These are phyloP conservation scores for Ilex asprella DNA, from an alignment of 257 asterid species.

Conservation along the genomic window DNA sequence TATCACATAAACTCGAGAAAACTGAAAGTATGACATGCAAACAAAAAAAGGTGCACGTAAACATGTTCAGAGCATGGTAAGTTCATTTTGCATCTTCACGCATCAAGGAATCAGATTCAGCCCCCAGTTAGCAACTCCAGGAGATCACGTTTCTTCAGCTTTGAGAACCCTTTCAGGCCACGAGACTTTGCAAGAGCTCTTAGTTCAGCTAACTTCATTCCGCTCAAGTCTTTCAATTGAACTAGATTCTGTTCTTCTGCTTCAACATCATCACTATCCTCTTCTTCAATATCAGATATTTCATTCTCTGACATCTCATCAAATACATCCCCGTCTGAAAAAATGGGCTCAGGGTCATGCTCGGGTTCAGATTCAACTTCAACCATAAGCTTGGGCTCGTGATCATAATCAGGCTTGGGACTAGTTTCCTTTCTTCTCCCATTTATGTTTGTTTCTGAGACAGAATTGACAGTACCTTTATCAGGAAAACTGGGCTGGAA, in stretches of 20 bases:
- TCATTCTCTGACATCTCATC: slow-evolving; percentile 37
- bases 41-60: not conserved
- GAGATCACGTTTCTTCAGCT: slow-evolving; percentile 58
- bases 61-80: too few species aligned
- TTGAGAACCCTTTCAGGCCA: slow-evolving; percentile 64
- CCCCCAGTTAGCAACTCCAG: slow-evolving; percentile 31
- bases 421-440: slow-evolving; percentile 5
- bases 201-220: slow-evolving; percentile 55
- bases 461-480: slow-evolving; percentile 18
- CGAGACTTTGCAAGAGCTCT: slow-evolving; percentile 65
- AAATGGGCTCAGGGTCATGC: slow-evolving; percentile 10
- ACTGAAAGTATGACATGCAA: not conserved
- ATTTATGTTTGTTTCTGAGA: not conserved
- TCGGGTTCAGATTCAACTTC: slow-evolving; percentile 1
- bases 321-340: slow-evolving; percentile 28
- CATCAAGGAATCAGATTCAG: slow-evolving; percentile 15
- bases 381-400: slow-evolving; percentile 5
- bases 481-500: slow-evolving; percentile 39
- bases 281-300: slow-evolving; percentile 22
- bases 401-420: slow-evolving; percentile 24
- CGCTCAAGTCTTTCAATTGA: slow-evolving; percentile 22
- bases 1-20: too few species aligned
- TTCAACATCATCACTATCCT: slow-evolving; percentile 23
- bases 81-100: too few species aligned
- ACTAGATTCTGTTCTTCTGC: slow-evolving; percentile 10